Evolutionary conservation across 148 eudicot species (phyloP), one percentile per base, ranked within the genome.

Genomic region (Vaccinium myrtillus): DNA sequence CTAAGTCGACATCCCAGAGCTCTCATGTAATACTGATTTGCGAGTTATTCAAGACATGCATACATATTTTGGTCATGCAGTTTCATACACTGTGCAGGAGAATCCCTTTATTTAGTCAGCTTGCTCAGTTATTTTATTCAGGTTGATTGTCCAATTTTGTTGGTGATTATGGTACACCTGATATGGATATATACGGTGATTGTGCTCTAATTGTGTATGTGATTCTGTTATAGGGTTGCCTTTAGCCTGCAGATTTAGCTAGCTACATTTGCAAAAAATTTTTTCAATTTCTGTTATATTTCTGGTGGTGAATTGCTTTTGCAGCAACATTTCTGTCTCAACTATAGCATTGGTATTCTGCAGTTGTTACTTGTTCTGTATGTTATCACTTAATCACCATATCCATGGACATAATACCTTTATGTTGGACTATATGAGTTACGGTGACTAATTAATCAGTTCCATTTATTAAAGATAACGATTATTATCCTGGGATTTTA

Each of bases 31-130:
- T 63, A 43, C 16, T 43, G 19, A n/a, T 36, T 61, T 51, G 15
- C 13, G 46, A 43, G 27, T 27, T 46, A 14, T 19, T 81, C 21
- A 63, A 36, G 70, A 36, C 30, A 9, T 9, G 69, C 65, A 36
- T 14, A 43, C 19, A 8, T 79, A 79, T 79, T 79, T 67, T 81
- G 75, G 55, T 61, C 13, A 9, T 81, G 56, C 58, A 58, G 43
- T 80, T 32, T 80, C 69, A 21, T 21, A 54, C 18, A 43, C 6
- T 79, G 65, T 53, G 23, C 82, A 27, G 13, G 65, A 16, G 43
- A 54, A 78, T 18, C 39, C 21, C 54, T 79, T 55, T 78, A 79
- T 39, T 80, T 10, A 5, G 3, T 11, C 39, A 59, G 48, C 82
- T 80, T 18, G 73, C 55, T 61, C 48, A 13, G 6, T 36, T 69